Conservation (phyloP, 768 basidiomycete genomes). For the Mrakia gelida region DNA sequence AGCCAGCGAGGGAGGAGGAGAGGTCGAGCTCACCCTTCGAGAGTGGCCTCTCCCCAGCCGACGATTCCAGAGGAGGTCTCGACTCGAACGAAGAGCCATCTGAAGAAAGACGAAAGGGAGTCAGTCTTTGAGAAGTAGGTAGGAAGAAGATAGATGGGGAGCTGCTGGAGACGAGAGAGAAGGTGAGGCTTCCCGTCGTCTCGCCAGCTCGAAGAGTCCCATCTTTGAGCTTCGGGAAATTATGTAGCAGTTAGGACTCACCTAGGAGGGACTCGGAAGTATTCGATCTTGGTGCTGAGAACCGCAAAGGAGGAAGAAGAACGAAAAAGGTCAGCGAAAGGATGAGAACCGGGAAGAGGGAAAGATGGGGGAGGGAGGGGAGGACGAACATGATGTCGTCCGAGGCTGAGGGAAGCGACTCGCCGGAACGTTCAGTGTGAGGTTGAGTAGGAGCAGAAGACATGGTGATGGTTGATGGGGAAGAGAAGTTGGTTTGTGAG, state of each 20-base stretch:
- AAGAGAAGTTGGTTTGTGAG: background rate
- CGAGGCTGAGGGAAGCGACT: background rate
- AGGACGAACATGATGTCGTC: background rate
- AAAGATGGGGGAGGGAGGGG: background rate
- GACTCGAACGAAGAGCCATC: conserved; percentile 61
- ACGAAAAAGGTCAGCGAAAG: background rate
- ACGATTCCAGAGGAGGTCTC: conserved; percentile 60
- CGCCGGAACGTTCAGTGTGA: background rate
- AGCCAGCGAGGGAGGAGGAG: background rate
- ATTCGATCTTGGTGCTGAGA: conserved; percentile 42
- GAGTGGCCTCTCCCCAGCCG: conserved; percentile 71
- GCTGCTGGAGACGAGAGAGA: too few relatives aligned
- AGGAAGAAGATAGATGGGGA: too few relatives aligned
- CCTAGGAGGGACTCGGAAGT: conserved; percentile 44
- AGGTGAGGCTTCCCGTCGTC: too few relatives aligned
- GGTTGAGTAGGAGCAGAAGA: background rate
- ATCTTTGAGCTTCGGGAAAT: too few relatives aligned
- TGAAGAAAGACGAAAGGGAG: background rate
- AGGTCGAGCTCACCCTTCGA: conserved; percentile 46
- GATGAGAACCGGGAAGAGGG: background rate
- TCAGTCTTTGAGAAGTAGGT: background rate
- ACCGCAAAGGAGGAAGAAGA: background rate
- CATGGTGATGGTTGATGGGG: background rate
- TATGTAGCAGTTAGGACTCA: background rate
- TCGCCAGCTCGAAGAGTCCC: too few relatives aligned